Percentiles rank a stretch among this genome's conserved stretches.
Conservation (phyloP, 2,329 filamentous ascomycete genomes). For the Cladophialophora chaetospira region DNA sequence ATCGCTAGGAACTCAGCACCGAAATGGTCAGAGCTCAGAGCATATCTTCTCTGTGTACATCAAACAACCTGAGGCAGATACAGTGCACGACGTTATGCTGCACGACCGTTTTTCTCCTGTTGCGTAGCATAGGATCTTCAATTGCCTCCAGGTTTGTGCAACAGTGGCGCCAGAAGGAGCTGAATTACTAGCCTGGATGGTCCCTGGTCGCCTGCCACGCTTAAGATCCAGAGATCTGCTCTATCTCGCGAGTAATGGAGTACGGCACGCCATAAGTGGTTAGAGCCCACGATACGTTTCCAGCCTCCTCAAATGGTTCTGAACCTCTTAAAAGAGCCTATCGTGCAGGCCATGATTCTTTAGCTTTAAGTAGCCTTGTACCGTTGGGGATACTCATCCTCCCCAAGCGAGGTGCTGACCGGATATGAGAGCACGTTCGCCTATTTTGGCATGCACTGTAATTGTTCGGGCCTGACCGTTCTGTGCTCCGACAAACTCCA, state of each 20-base stretch:
- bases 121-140: conserved; percentile 14
- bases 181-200: neutral
- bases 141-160: conserved; percentile 15
- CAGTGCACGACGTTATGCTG: conserved; percentile 10
- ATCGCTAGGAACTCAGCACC: conserved; percentile 1
- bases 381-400: neutral
- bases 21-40: conserved; percentile 1
- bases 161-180: conserved; percentile 18
- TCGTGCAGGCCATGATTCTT: conserved; percentile 4
- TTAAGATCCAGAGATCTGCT: conserved; percentile 28
- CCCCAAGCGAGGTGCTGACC: neutral
- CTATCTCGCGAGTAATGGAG: conserved; percentile 12
- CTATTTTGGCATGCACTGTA: neutral
- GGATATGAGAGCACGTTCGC: neutral
- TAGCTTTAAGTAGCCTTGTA: neutral
- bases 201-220: conserved; percentile 9
- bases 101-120: conserved; percentile 3
- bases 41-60: neutral
- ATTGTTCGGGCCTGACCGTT: neutral
- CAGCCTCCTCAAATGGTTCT: conserved; percentile 17
- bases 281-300: conserved; percentile 2
- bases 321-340: conserved; percentile 8
- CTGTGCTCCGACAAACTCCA: neutral
- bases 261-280: conserved; percentile 1
- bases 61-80: conserved; percentile 17